A percentile compares a stretch with the other conserved stretches of the same genome.
These are phyloP conservation scores for Mycena maculata DNA, from an alignment of 768 basidiomycete genomes.

Conservation along the genomic window DNA sequence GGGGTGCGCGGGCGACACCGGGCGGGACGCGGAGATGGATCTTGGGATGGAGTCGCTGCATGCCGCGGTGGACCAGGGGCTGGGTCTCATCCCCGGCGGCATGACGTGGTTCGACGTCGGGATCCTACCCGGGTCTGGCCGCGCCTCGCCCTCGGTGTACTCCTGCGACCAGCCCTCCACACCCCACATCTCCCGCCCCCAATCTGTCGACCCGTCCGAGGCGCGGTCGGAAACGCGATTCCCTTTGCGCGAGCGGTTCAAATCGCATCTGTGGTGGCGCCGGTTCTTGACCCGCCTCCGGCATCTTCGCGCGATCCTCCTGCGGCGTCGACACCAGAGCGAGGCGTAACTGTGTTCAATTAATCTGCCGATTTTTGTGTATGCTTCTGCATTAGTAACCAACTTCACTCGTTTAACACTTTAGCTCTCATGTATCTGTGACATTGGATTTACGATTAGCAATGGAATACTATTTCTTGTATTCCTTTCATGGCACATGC, in stretches of 20 bases:
- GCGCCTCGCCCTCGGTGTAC: slow-evolving; percentile 28
- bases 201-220: slow-evolving; percentile 2
- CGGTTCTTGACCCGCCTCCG: slow-evolving; percentile 8
- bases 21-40: slow-evolving; percentile 45
- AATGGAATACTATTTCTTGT: no score
- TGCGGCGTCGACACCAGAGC: slow-evolving; percentile 7
- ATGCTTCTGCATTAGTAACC: background rate
- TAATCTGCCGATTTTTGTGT: background rate
- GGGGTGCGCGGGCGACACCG: slow-evolving; percentile 40
- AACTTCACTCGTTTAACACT: no score
- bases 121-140: slow-evolving; percentile 42
- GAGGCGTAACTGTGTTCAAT: no score
- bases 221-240: background rate
- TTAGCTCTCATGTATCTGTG: no score
- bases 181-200: slow-evolving; percentile 19
- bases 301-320: background rate
- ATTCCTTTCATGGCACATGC: no score
- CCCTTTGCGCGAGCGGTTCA: background rate
- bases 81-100: slow-evolving; percentile 46
- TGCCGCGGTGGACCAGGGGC: slow-evolving; percentile 53
- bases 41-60: slow-evolving; percentile 44
- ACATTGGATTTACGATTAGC: no score
- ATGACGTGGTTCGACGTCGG: slow-evolving; percentile 57
- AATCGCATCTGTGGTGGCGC: slow-evolving; percentile 20
- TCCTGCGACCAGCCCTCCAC: slow-evolving; percentile 29